Base-by-base conservation (phyloP, 345 rosid genomes). In the Isatis tinctoria region DNA sequence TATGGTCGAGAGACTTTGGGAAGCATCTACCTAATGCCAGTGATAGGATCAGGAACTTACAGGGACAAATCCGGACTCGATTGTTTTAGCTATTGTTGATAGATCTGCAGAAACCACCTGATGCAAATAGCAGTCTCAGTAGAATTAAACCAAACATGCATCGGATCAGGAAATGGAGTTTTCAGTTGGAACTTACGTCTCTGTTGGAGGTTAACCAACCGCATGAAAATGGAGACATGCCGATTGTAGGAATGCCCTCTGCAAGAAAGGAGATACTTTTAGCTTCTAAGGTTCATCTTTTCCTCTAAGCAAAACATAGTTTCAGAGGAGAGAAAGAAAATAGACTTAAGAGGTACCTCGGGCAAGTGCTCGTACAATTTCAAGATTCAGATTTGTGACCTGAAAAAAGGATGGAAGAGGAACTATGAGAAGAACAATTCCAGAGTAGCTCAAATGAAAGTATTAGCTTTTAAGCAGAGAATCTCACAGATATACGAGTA, bases 201-300 rank as follows among this genome's bases (percentile, higher is more conserved):
- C 90, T 83, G 56, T 74, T 65, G 59, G 82, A 75, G 18, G 94
- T 87, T 62, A 79, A 76, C 97, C 97, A 88, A 72, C 97, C 92
- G 68, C 89, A 88, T 66, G 92, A 62, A 83, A 87, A 89, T 51
- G 98, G 98, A 82, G 98, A 84, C 85, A 93, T 80, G 67, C 96
- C 97, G 32, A 90, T 53, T 6, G 96, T 86, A 72, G 96, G 93
- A 82, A 94, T 87, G 20, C 96, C 95, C 88, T 83, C 98, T 91
- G 92, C 84, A 85, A 81, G 48, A 78, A 76, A 81, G 39, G 65
- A 81, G 8, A 63, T 72, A n/a, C 16, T 41, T 37, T 36, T 36
- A 53, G 39, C 37, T 53, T 62, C 24, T 26, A 28, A 10, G 6
- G 18, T 30, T 16, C 64, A 62, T 44, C 30, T 12, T 64, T 28